Conservation (phyloP, 179 eudicot genomes). For the Carnegiea gigantea region DNA sequence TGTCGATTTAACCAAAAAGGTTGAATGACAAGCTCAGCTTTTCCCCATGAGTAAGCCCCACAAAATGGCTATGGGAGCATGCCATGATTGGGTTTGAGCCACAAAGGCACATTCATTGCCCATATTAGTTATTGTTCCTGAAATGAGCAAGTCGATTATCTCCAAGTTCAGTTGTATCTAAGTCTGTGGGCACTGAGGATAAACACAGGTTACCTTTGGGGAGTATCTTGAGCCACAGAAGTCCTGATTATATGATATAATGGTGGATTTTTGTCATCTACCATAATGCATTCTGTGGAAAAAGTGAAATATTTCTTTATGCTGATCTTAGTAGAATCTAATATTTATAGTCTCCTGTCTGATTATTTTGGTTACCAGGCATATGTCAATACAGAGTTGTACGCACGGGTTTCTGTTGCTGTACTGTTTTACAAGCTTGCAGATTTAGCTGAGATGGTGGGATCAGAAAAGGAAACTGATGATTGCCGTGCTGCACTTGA, state of each 20-base stretch:
- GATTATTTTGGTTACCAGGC: constrained; percentile 41
- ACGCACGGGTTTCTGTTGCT: constrained; percentile 95
- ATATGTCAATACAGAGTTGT: constrained; percentile 89
- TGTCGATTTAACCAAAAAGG: neutral
- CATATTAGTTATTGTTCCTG: constrained; percentile 1
- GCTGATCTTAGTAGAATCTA: neutral
- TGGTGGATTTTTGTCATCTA: neutral
- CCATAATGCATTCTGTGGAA: neutral
- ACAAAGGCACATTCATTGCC: neutral
- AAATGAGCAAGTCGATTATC: neutral
- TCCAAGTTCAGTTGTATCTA: neutral
- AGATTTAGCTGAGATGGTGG: constrained; percentile 45
- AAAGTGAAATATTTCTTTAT: neutral
- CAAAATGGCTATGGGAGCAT: neutral
- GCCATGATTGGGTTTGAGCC: neutral
- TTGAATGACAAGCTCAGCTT: neutral
- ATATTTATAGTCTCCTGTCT: constrained; percentile 8
- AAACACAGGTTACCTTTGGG: neutral
- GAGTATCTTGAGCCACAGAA: neutral
- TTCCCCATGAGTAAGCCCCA: no score
- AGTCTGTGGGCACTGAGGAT: neutral
- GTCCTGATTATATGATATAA: neutral
- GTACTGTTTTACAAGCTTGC: constrained; percentile 80
- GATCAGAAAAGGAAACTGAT: constrained; percentile 37
- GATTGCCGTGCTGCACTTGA: constrained; percentile 50